These are phyloP conservation scores for Paecilomyces sp. DNA, from an alignment of 2,329 filamentous ascomycete species.

Conservation along the genomic window DNA sequence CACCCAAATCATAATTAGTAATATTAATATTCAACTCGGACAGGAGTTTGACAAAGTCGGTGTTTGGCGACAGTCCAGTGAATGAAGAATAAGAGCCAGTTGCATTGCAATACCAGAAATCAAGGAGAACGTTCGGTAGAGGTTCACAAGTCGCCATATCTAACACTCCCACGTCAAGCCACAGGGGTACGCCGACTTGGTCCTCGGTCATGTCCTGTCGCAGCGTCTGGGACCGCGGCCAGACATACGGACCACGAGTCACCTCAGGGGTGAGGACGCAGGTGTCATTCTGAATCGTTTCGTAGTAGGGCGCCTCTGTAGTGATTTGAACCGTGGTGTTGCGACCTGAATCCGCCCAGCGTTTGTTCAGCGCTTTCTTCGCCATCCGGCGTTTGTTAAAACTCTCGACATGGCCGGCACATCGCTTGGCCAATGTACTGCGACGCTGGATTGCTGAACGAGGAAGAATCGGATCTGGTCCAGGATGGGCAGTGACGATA, in stretches of 20 bases:
- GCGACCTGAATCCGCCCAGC: background rate
- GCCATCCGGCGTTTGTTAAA: background rate
- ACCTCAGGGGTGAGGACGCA: conserved; percentile 33
- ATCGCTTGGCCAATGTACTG: background rate
- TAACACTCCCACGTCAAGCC: conserved; percentile 36
- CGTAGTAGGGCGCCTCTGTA: conserved; percentile 11
- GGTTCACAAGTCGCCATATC: conserved; percentile 37
- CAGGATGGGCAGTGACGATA: background rate
- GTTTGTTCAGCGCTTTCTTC: background rate
- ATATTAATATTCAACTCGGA: conserved; percentile 15
- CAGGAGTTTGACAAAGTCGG: conserved; percentile 19
- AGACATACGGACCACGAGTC: conserved; percentile 31
- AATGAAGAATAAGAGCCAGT: conserved; percentile 32
- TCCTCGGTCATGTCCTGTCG: conserved; percentile 33
- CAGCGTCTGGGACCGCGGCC: conserved; percentile 27
- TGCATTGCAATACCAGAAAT: conserved; percentile 40
- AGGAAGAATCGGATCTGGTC: background rate
- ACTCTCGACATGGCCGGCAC: background rate
- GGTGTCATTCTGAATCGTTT: conserved; percentile 14
- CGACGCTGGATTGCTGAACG: background rate
- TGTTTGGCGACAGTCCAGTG: conserved; percentile 20
- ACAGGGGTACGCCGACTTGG: conserved; percentile 30
- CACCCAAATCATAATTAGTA: conserved; percentile 14
- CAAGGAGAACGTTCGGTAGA: conserved; percentile 25
- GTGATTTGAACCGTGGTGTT: background rate